Conservation (phyloP, 495 filamentous ascomycete species). For the Pseudomonodictys pantanalensis region DNA sequence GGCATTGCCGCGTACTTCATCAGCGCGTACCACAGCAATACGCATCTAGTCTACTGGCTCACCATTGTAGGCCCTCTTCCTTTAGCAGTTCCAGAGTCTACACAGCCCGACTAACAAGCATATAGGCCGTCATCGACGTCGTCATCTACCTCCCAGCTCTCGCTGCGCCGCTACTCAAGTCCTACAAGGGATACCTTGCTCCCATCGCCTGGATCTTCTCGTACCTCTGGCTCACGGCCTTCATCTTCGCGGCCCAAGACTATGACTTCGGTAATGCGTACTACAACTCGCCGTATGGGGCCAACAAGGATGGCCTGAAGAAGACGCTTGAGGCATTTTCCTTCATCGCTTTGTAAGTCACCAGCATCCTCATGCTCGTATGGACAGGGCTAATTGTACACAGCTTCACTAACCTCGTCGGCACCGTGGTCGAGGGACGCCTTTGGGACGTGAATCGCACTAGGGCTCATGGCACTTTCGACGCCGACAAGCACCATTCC, state of each 20-base stretch:
- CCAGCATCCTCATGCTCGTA: neutral
- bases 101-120: no score
- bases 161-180: constrained; percentile 51
- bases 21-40: constrained; percentile 41
- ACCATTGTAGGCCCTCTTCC: constrained; percentile 50
- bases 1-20: constrained; percentile 58
- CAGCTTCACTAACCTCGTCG: neutral
- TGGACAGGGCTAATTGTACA: neutral
- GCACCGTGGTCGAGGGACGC: neutral
- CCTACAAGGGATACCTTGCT: neutral
- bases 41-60: constrained; percentile 53
- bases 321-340: constrained; percentile 58
- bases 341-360: constrained; percentile 60
- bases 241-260: constrained; percentile 58
- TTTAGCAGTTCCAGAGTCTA: no score
- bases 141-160: constrained; percentile 59
- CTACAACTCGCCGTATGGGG: neutral
- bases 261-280: constrained; percentile 47
- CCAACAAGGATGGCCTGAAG: constrained; percentile 33
- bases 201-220: constrained; percentile 49
- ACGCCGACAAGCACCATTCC: neutral
- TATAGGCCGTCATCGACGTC: constrained; percentile 53
- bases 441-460: neutral
- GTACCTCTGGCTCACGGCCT: constrained; percentile 62
- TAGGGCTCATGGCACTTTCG: neutral